phyloP scores from a whole-genome alignment of 192 early-diverging fungal genomes.

The Nowakowskiella sp. region DNA sequence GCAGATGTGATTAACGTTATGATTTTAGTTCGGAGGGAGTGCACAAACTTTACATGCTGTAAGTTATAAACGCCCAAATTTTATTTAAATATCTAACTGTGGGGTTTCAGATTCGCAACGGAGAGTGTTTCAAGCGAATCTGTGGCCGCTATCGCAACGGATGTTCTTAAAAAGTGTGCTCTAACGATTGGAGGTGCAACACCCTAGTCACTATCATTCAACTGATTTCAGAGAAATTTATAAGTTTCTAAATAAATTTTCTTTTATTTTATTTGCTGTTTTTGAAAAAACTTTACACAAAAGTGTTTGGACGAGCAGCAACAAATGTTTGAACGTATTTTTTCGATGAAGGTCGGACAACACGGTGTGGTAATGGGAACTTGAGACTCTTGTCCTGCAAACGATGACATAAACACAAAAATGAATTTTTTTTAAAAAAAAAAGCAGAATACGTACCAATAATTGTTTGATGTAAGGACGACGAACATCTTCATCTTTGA shows the following conservation, averaged over 20 bases:
- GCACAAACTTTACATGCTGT: slow-evolving; percentile 45
- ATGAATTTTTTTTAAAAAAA: too few species aligned
- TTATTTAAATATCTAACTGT: not conserved
- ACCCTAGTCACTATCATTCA: too few species aligned
- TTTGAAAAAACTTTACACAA: too few species aligned
- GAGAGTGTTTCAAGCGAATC: slow-evolving; percentile 33
- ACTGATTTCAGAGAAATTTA: too few species aligned
- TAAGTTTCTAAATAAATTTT: too few species aligned
- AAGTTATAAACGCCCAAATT: slow-evolving; percentile 9
- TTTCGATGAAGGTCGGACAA: slow-evolving; percentile 75
- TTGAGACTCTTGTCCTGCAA: slow-evolving; percentile 64
- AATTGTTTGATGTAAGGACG: slow-evolving; percentile 98
- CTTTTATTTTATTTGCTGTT: too few species aligned
- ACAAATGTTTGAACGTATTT: slow-evolving; percentile 74
- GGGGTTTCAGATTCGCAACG: slow-evolving; percentile 19
- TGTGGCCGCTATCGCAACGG: slow-evolving; percentile 31
- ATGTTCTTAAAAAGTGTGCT: slow-evolving; percentile 36
- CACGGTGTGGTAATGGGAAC: slow-evolving; percentile 98
- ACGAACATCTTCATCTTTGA: slow-evolving; percentile 81
- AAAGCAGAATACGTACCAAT: slow-evolving; percentile 37
- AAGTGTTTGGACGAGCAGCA: slow-evolving; percentile 89
- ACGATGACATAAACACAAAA: slow-evolving; percentile 9
- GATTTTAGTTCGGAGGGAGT: slow-evolving; percentile 39
- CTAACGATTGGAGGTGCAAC: too few species aligned
- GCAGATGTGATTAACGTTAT: not conserved